Percentiles rank a stretch among this genome's conserved stretches.
These are phyloP conservation scores for Beauveria asiatica DNA, from an alignment of 2,329 filamentous ascomycete species.

Conservation along the genomic window DNA sequence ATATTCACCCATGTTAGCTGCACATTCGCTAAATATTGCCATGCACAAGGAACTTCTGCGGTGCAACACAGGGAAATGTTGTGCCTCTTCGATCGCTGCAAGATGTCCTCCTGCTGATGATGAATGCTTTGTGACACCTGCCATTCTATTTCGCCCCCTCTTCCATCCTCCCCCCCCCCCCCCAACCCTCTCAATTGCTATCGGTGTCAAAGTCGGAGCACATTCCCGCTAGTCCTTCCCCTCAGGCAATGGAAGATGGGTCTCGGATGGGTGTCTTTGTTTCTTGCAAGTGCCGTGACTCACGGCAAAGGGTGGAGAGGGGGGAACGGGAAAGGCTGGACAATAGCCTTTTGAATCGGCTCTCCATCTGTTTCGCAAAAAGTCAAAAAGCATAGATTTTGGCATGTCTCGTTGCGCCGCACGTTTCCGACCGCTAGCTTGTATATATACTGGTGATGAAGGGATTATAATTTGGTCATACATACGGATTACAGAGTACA, in stretches of 20 bases:
- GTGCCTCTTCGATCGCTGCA: conserved; percentile 4
- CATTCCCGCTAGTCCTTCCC: background rate
- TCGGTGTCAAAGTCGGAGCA: background rate
- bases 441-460: background rate
- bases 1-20: background rate
- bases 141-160: background rate
- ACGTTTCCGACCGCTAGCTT: background rate
- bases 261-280: conserved; percentile 3
- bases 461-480: background rate
- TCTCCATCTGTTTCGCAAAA: background rate
- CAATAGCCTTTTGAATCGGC: background rate
- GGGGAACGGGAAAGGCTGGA: conserved; percentile 9
- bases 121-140: background rate
- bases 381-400: background rate
- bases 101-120: background rate
- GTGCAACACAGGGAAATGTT: background rate
- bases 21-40: background rate
- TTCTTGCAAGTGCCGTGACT: conserved; percentile 8
- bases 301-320: conserved; percentile 9
- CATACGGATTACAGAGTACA: too few relatives aligned
- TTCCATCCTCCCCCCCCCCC: background rate
- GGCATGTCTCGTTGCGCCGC: too few relatives aligned
- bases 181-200: background rate
- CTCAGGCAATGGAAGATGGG: background rate
- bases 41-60: background rate